A percentile compares a stretch with the other conserved stretches of the same genome.
phyloP scores from a whole-genome alignment of 305 asterid genomes.

The Salvia sclarea region DNA sequence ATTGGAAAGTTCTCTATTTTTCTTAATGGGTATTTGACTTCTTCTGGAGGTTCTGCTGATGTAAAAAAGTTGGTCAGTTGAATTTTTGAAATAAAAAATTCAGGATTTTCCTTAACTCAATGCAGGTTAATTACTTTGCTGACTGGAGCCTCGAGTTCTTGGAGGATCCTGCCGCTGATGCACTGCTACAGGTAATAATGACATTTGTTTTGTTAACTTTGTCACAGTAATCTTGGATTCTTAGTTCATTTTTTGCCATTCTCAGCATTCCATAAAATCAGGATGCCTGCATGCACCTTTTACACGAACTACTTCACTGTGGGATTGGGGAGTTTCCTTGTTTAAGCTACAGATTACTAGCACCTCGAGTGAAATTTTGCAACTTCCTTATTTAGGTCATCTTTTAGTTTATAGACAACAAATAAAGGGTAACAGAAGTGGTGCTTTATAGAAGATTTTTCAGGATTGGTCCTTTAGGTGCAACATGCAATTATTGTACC shows the following conservation, averaged over 20 bases:
- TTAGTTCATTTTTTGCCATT: conserved; percentile 13
- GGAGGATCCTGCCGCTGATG: conserved; percentile 90
- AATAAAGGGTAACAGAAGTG: background rate
- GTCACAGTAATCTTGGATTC: background rate
- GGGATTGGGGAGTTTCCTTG: background rate
- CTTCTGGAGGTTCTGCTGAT: background rate
- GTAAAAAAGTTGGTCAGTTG: conserved; percentile 20
- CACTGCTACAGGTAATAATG: conserved; percentile 76
- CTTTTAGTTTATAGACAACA: background rate
- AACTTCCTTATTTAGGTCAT: background rate
- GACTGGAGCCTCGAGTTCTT: conserved; percentile 90
- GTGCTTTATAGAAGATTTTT: background rate
- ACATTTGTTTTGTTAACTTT: conserved; percentile 8
- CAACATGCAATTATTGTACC: background rate
- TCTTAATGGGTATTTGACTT: conserved; percentile 17
- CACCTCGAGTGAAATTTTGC: background rate
- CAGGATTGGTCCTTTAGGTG: background rate
- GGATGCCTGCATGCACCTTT: background rate
- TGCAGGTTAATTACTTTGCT: conserved; percentile 82
- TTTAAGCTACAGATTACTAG: background rate
- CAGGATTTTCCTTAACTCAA: conserved; percentile 29
- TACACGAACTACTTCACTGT: background rate
- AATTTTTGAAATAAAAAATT: conserved; percentile 14
- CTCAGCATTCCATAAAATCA: conserved; percentile 10
- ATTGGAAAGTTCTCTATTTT: conserved; percentile 26